A percentile compares a stretch with the other conserved stretches of the same genome.
Conservation (phyloP, 2,329 filamentous ascomycete species). For the Neoarthrinium moseri region DNA sequence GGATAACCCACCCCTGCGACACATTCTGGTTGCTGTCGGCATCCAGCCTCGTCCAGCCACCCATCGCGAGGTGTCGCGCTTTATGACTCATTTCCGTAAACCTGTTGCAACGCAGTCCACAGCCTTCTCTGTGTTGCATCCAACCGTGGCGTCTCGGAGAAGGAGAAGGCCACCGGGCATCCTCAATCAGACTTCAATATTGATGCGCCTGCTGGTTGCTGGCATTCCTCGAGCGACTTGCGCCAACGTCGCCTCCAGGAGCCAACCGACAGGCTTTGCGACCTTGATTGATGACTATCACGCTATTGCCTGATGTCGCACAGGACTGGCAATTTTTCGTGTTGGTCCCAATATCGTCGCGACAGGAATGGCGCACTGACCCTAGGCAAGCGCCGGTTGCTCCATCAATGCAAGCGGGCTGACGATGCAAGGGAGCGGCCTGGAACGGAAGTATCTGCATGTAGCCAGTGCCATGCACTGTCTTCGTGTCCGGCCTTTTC, state of each 20-base stretch:
- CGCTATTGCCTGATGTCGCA: background rate
- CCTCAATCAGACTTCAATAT: too few species aligned
- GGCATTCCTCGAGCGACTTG: too few species aligned
- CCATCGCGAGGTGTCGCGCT: background rate
- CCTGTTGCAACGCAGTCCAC: slow-evolving; percentile 1
- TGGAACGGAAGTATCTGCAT: slow-evolving; percentile 20
- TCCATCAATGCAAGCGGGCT: slow-evolving; percentile 25
- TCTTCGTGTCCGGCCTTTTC: slow-evolving; percentile 2
- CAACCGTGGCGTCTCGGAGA: too few species aligned
- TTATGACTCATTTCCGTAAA: slow-evolving; percentile 9
- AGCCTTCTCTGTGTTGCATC: slow-evolving; percentile 1
- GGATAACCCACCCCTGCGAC: slow-evolving; percentile 4
- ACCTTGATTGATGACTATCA: background rate
- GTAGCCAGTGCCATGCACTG: slow-evolving; percentile 24
- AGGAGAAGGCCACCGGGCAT: too few species aligned
- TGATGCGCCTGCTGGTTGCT: background rate
- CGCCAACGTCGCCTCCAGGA: too few species aligned
- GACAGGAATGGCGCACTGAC: slow-evolving; percentile 15
- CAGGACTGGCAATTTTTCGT: slow-evolving; percentile 7
- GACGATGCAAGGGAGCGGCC: slow-evolving; percentile 26
- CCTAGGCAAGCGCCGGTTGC: slow-evolving; percentile 22
- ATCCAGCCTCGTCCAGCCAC: slow-evolving; percentile 13
- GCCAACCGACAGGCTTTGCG: too few species aligned
- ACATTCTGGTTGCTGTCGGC: slow-evolving; percentile 8
- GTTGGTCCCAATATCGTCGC: slow-evolving; percentile 15